These are phyloP conservation scores for Amniculicola lignicola DNA, from an alignment of 495 filamentous ascomycete species.

Conservation along the genomic window DNA sequence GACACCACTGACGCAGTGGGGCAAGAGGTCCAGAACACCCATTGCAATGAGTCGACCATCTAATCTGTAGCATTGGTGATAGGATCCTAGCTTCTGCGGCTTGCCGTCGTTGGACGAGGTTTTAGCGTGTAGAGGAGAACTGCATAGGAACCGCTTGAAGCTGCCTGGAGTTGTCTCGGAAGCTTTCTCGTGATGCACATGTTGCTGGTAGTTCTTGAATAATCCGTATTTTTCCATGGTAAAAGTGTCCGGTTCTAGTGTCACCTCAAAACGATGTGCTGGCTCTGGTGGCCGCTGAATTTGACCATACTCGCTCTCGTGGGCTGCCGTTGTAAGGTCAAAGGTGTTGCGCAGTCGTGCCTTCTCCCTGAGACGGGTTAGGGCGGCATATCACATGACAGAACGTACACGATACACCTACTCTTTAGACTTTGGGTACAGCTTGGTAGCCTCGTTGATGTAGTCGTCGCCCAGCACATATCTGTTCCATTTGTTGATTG, in stretches of 20 bases:
- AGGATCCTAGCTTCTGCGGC: conserved; percentile 73
- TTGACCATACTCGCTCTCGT: conserved; percentile 63
- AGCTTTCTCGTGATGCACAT: conserved; percentile 71
- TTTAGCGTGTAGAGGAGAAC: conserved; percentile 64
- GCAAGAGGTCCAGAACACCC: conserved; percentile 83
- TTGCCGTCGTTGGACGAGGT: conserved; percentile 46
- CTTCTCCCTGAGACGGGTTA: conserved; percentile 57
- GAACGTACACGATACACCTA: conserved; percentile 45
- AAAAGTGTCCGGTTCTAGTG: conserved; percentile 72
- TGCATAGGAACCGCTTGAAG: conserved; percentile 82
- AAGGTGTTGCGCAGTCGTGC: conserved; percentile 69
- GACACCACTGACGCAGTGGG: conserved; percentile 83
- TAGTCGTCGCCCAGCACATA: conserved; percentile 79
- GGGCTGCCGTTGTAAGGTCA: conserved; percentile 67
- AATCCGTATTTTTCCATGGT: conserved; percentile 84
- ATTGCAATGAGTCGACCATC: conserved; percentile 87
- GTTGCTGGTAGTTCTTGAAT: conserved; percentile 81
- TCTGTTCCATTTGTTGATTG: conserved; percentile 86
- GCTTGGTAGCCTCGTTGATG: conserved; percentile 64
- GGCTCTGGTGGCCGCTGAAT: conserved; percentile 60
- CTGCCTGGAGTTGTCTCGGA: conserved; percentile 62
- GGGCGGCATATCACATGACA: neutral
- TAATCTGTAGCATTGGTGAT: conserved; percentile 90
- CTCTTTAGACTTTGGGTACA: conserved; percentile 75
- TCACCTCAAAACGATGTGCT: conserved; percentile 73